These are phyloP conservation scores for Chrysanthemum seticuspe DNA, from an alignment of 129 eudicot species.

Conservation along the genomic window DNA sequence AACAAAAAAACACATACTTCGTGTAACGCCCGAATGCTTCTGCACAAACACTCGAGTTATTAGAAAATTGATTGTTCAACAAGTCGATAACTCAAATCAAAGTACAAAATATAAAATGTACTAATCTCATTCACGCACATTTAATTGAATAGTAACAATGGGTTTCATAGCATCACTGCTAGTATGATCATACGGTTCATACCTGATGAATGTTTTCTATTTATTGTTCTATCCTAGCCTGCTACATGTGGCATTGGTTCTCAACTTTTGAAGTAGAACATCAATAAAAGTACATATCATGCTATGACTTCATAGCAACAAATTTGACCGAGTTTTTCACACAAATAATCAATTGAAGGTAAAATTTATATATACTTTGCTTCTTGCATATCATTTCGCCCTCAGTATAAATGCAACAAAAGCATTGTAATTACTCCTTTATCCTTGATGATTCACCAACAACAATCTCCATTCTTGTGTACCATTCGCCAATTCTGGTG, in stretches of 20 bases:
- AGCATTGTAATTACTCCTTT: conserved; percentile 24
- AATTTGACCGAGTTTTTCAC: conserved; percentile 16
- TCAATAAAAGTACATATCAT: conserved; percentile 10
- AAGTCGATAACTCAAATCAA: background rate
- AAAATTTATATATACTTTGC: conserved; percentile 25
- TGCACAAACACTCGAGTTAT: background rate
- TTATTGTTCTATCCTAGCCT: conserved; percentile 30
- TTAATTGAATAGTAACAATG: conserved; percentile 5
- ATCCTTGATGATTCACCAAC: conserved; percentile 54
- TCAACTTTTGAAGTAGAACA: conserved; percentile 15
- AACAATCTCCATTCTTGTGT: conserved; percentile 39
- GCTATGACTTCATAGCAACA: conserved; percentile 31
- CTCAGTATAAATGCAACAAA: conserved; percentile 9
- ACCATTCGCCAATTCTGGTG: conserved; percentile 50
- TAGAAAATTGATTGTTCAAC: conserved; percentile 1
- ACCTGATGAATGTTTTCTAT: background rate
- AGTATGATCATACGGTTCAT: conserved; percentile 25
- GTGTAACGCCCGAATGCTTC: background rate
- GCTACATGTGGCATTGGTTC: conserved; percentile 9
- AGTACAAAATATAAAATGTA: background rate
- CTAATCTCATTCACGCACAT: conserved; percentile 5
- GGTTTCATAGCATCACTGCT: background rate
- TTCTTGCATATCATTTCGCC: conserved; percentile 24
- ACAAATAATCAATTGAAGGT: conserved; percentile 20
- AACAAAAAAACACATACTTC: too few species aligned